A percentile compares a stretch with the other conserved stretches of the same genome.
These are phyloP conservation scores for Nymphaea colorata DNA, from an alignment of 164 flowering plant genomes.

Conservation along the genomic window DNA sequence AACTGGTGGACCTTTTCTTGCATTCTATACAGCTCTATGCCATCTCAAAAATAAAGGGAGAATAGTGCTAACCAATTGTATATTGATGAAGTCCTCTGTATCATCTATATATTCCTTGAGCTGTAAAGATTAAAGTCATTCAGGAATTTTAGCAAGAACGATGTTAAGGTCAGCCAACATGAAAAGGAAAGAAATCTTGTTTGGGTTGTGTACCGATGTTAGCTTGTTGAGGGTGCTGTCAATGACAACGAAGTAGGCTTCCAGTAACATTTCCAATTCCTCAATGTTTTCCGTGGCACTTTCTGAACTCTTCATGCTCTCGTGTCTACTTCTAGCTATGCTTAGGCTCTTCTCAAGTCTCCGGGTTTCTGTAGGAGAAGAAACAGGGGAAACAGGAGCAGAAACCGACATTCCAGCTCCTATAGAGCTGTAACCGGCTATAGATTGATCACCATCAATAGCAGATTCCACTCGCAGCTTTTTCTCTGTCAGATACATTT, in stretches of 20 bases:
- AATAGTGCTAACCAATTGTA: constrained; percentile 4
- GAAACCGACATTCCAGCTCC: constrained; percentile 44
- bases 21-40: not conserved
- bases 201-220: constrained; percentile 43
- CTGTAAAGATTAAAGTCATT: constrained; percentile 4
- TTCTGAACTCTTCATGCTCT: constrained; percentile 63
- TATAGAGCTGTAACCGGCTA: constrained; percentile 42
- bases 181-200: not conserved
- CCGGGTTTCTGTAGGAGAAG: constrained; percentile 64
- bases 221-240: constrained; percentile 90
- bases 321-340: constrained; percentile 72
- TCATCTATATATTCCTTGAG: constrained; percentile 39
- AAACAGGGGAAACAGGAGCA: constrained; percentile 94
- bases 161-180: not conserved
- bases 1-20: not conserved
- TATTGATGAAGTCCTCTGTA: constrained; percentile 40
- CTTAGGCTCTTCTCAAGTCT: constrained; percentile 78
- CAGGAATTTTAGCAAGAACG: not conserved
- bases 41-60: not conserved
- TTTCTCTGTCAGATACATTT: constrained; percentile 46
- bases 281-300: constrained; percentile 55
- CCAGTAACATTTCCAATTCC: constrained; percentile 90
- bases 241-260: constrained; percentile 82
- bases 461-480: constrained; percentile 48
- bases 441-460: constrained; percentile 71